These are phyloP conservation scores for Tilletia setariae DNA, from an alignment of 1,284 basidiomycete species.

Conservation along the genomic window DNA sequence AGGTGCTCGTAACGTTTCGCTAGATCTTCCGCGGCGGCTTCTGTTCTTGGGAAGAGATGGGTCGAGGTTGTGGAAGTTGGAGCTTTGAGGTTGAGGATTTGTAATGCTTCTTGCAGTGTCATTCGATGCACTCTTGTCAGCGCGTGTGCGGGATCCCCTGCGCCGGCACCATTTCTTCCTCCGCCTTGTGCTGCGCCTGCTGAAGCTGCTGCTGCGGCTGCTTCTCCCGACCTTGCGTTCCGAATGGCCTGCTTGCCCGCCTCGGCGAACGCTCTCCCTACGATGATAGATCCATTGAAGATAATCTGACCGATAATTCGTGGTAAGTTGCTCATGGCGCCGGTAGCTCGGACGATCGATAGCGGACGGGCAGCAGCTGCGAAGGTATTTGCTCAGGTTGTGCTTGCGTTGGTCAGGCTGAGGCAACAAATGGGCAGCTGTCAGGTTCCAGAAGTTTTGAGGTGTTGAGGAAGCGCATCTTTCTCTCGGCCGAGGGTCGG, in stretches of 20 bases:
- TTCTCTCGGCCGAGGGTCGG: too few relatives aligned
- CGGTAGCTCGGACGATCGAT: too few relatives aligned
- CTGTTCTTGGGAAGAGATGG: constrained; percentile 18
- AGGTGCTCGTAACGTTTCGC: constrained; percentile 71
- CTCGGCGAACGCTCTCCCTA: constrained; percentile 86
- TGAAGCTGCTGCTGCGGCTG: constrained; percentile 5
- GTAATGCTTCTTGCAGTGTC: constrained; percentile 90
- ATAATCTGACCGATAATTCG: constrained; percentile 75
- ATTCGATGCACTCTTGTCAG: constrained; percentile 74
- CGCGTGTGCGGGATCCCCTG: constrained; percentile 41
- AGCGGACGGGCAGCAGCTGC: too few relatives aligned
- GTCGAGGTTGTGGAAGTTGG: background rate
- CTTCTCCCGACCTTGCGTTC: constrained; percentile 54
- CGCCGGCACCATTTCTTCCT: constrained; percentile 46
- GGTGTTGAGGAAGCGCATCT: too few relatives aligned
- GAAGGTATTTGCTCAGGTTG: too few relatives aligned
- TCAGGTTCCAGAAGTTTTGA: too few relatives aligned
- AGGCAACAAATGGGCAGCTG: too few relatives aligned
- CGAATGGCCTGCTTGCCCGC: constrained; percentile 87
- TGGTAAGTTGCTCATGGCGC: constrained; percentile 34
- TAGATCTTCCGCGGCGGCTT: constrained; percentile 60
- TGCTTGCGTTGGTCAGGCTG: too few relatives aligned
- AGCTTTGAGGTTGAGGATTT: constrained; percentile 84
- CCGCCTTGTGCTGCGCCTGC: constrained; percentile 56
- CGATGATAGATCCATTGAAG: constrained; percentile 73